A percentile compares a stretch with the other conserved stretches of the same genome.
Evolutionary conservation across 176 grass and related monocot species (phyloP).

Genomic region (Tillandsia fasciculata): DNA sequence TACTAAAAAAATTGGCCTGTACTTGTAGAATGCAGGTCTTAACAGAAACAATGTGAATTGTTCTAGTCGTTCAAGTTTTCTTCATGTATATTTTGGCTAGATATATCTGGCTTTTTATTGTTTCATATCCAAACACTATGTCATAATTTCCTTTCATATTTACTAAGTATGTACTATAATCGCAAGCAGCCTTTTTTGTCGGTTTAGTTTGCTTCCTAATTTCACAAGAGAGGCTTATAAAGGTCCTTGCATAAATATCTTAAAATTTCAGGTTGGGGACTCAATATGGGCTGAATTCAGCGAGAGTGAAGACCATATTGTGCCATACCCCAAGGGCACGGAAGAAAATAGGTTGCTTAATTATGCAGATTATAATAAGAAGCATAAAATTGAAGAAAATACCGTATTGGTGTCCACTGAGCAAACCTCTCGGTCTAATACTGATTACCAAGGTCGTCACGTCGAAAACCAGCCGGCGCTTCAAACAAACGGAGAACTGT

Average conservation of each 20-base stretch:
- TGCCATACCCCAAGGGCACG: constrained; percentile 43
- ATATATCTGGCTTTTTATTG: background rate
- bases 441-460: constrained; percentile 29
- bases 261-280: constrained; percentile 52
- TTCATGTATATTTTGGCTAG: background rate
- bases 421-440: constrained; percentile 32
- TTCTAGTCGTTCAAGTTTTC: background rate
- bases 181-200: too few species aligned
- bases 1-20: too few species aligned
- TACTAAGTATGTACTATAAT: too few species aligned
- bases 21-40: too few species aligned
- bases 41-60: too few species aligned
- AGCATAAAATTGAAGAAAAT: constrained; percentile 33
- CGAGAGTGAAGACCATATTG: constrained; percentile 57
- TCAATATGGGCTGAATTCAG: constrained; percentile 69
- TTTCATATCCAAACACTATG: background rate
- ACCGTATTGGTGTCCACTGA: constrained; percentile 22
- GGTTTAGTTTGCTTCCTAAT: too few species aligned
- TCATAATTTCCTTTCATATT: background rate
- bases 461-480: constrained; percentile 42
- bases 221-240: too few species aligned
- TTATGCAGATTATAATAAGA: constrained; percentile 29
- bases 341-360: constrained; percentile 33
- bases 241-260: background rate
- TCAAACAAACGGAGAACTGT: constrained; percentile 35